Conservation (phyloP, 139 green algal species). For the Tetraselmis chui region DNA sequence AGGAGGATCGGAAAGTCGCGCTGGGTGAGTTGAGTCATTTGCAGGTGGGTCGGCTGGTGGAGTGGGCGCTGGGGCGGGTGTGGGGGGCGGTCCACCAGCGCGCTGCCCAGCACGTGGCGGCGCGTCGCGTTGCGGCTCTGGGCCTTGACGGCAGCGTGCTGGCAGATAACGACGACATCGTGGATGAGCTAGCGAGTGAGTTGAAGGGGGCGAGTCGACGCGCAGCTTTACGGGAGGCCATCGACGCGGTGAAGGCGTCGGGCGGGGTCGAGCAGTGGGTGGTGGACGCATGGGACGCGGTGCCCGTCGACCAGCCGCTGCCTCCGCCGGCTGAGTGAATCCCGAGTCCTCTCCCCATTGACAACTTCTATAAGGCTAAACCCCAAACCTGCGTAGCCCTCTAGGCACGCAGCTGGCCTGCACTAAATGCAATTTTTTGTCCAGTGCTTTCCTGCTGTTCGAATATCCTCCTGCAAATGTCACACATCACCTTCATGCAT, state of each 20-base stretch:
- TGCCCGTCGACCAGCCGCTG: background rate
- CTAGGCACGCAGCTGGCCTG: no score
- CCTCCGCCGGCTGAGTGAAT: no score
- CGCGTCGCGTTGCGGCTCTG: background rate
- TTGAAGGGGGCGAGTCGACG: background rate
- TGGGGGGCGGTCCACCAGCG: background rate
- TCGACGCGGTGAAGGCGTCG: background rate
- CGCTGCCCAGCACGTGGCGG: background rate
- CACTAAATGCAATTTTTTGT: no score
- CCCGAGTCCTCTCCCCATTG: no score
- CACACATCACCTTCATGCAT: no score
- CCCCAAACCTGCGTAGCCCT: no score
- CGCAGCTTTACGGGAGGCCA: background rate
- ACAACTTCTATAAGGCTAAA: no score
- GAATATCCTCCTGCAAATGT: no score
- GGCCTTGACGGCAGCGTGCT: background rate
- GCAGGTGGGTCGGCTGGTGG: background rate
- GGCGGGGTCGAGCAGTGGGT: background rate
- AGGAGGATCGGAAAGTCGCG: no score
- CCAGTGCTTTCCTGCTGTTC: no score
- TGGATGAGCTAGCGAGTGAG: background rate
- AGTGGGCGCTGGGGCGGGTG: background rate
- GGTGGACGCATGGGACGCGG: background rate
- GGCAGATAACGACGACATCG: background rate
- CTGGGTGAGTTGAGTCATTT: background rate